Conservation (phyloP, 345 rosid genomes). For the Theobroma cacao region DNA sequence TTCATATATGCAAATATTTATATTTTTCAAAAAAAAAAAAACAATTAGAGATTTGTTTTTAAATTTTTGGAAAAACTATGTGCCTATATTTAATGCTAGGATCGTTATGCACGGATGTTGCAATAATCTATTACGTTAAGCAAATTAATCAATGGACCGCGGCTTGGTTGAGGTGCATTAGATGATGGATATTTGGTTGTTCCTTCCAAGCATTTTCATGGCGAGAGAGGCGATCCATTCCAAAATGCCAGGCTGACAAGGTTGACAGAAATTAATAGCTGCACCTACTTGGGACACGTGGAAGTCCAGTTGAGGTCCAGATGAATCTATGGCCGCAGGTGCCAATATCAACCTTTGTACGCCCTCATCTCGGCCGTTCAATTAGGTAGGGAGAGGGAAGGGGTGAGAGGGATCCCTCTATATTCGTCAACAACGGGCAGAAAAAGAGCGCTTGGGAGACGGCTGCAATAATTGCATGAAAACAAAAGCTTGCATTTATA, state of each 20-base stretch:
- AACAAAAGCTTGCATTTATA: background rate
- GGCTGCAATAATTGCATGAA: background rate
- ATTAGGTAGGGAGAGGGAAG: too few species aligned
- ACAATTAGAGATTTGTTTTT: too few species aligned
- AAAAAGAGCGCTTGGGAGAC: background rate
- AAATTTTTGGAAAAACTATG: background rate
- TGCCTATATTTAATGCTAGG: background rate
- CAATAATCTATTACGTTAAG: too few species aligned
- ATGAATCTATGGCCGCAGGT: slow-evolving; percentile 12
- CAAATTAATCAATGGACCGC: too few species aligned
- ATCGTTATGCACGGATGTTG: background rate
- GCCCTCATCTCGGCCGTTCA: background rate
- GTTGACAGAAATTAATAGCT: slow-evolving; percentile 31
- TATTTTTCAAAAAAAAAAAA: too few species aligned
- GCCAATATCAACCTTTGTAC: background rate
- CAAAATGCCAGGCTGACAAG: slow-evolving; percentile 35
- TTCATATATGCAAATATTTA: too few species aligned
- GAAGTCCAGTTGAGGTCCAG: background rate
- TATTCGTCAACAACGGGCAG: background rate
- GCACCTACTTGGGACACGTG: slow-evolving; percentile 29
- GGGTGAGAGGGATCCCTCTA: background rate
- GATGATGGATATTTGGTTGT: background rate
- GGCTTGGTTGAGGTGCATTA: background rate
- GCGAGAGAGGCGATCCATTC: background rate
- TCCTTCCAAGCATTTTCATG: background rate